Conservation (phyloP, 2,329 filamentous ascomycete species). For the Venturia oleaginea region DNA sequence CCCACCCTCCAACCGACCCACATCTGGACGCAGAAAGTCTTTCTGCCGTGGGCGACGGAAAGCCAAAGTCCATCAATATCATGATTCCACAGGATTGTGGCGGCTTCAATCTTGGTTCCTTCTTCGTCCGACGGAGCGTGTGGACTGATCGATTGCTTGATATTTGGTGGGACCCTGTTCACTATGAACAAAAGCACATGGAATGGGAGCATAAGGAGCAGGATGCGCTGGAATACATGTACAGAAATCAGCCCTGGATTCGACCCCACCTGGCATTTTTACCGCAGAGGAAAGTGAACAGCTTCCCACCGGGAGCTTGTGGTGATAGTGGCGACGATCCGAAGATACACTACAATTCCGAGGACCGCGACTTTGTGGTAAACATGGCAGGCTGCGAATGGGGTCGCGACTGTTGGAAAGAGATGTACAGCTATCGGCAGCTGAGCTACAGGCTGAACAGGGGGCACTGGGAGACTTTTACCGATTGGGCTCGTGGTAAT, state of each 20-base stretch:
- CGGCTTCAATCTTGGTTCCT: constrained; percentile 94
- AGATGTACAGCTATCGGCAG: constrained; percentile 93
- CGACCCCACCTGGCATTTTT: constrained; percentile 82
- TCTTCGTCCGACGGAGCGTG: constrained; percentile 75
- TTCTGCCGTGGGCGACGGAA: constrained; percentile 68
- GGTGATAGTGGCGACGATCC: constrained; percentile 66
- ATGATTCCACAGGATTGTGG: constrained; percentile 87
- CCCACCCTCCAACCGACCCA: constrained; percentile 63
- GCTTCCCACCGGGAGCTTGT: constrained; percentile 84
- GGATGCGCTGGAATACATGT: constrained; percentile 87
- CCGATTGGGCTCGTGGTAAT: constrained; percentile 36
- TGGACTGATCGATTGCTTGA: constrained; percentile 92
- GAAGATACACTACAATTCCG: constrained; percentile 74
- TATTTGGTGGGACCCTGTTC: constrained; percentile 96
- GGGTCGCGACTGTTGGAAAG: constrained; percentile 93
- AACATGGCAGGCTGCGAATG: constrained; percentile 99
- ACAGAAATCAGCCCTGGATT: constrained; percentile 86
- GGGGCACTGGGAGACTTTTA: constrained; percentile 63
- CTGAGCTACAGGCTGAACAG: constrained; percentile 86
- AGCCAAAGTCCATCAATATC: constrained; percentile 71
- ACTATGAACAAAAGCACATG: constrained; percentile 98
- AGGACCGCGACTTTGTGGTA: constrained; percentile 84
- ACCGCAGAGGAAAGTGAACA: constrained; percentile 86
- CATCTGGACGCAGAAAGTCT: constrained; percentile 69
- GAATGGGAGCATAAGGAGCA: constrained; percentile 99